Percentiles rank a stretch among this genome's conserved stretches.
Conservation (phyloP, 345 rosid species). For the Populus deltoides region DNA sequence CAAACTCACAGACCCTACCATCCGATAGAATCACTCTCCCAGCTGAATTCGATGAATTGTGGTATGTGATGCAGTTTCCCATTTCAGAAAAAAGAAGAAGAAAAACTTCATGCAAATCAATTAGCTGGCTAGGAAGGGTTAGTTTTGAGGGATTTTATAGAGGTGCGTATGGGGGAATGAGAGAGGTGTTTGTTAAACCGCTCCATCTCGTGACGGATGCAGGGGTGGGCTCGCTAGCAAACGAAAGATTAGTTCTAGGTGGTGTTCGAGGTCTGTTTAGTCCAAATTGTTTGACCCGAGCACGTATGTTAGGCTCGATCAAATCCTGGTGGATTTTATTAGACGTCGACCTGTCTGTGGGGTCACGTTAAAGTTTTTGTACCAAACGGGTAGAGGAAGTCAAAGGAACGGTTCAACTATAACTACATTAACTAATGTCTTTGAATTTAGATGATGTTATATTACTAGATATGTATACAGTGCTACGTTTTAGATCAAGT, state of each 20-base stretch:
- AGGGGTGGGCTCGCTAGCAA: conserved; percentile 40
- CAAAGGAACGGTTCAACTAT: conserved; percentile 55
- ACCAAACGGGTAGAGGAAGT: conserved; percentile 22
- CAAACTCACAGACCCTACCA: conserved; percentile 54
- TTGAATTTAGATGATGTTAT: too few relatives aligned
- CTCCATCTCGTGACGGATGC: conserved; percentile 49
- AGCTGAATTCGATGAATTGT: conserved; percentile 18
- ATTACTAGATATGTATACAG: too few relatives aligned
- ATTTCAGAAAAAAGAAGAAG: conserved; percentile 19
- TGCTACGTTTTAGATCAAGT: too few relatives aligned
- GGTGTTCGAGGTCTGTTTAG: conserved; percentile 9
- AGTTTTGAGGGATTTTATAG: neutral
- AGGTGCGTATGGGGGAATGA: neutral
- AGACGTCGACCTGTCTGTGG: neutral
- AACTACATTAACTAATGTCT: conserved; percentile 24
- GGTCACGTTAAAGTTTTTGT: neutral
- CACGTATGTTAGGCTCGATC: conserved; percentile 11
- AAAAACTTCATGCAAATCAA: neutral
- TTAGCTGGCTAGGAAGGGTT: neutral
- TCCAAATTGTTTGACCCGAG: neutral
- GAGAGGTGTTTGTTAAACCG: conserved; percentile 61
- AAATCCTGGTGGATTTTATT: conserved; percentile 8
- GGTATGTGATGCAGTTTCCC: conserved; percentile 48
- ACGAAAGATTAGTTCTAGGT: conserved; percentile 31
- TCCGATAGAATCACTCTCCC: conserved; percentile 61